phyloP scores from a whole-genome alignment of 257 asterid genomes.

The Vinca minor region DNA sequence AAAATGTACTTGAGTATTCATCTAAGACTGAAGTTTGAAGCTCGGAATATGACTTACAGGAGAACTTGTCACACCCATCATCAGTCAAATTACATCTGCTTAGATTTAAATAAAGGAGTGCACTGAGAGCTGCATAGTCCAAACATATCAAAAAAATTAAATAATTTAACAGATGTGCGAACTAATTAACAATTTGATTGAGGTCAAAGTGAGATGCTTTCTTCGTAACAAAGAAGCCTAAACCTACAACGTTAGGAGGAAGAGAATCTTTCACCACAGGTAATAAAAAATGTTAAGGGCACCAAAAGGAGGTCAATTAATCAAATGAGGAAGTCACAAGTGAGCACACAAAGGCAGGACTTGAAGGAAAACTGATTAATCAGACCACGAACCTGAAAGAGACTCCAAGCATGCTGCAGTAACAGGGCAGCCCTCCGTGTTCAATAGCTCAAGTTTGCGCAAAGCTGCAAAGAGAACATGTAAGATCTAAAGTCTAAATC shows the following conservation, averaged over 20 bases:
- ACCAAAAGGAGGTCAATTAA: neutral
- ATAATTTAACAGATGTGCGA: neutral
- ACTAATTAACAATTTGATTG: neutral
- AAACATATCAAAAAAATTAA: neutral
- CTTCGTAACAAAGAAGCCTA: neutral
- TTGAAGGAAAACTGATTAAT: neutral
- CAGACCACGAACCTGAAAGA: conserved; percentile 53
- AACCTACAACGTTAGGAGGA: neutral
- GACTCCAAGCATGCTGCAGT: conserved; percentile 81
- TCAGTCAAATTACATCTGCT: conserved; percentile 75
- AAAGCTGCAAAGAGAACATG: conserved; percentile 39
- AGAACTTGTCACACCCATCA: conserved; percentile 64
- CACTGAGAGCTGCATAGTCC: conserved; percentile 52
- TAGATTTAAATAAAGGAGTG: conserved; percentile 58
- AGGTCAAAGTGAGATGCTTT: neutral
- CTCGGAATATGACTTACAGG: conserved; percentile 66
- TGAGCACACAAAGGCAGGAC: neutral
- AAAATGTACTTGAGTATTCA: conserved; percentile 1
- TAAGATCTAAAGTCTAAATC: neutral
- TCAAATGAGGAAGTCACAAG: neutral
- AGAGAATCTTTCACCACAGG: neutral
- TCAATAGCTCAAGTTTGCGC: conserved; percentile 60
- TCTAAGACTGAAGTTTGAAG: no score
- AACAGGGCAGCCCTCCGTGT: conserved; percentile 87
- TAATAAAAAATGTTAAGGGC: neutral